Conservation (phyloP, 108 stramenopile genomes). For the Nitzschia inconspicua region DNA sequence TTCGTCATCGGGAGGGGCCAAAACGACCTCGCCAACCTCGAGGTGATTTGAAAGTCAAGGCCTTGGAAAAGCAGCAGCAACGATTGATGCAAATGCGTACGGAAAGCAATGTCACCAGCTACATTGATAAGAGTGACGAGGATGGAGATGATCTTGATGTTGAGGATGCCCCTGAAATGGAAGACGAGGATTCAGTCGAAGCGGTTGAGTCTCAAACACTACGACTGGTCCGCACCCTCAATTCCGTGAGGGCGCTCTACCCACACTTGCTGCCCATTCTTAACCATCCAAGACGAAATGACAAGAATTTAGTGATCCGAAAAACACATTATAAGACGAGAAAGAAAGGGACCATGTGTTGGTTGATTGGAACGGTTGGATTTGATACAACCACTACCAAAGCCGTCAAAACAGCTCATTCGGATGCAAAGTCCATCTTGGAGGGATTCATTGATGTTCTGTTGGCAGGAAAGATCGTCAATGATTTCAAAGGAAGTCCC, state of each 20-base stretch:
- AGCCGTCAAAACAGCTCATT: neutral
- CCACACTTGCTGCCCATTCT: conserved; percentile 26
- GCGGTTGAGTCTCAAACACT: conserved; percentile 2
- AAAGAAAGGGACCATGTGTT: conserved; percentile 10
- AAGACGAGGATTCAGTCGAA: neutral
- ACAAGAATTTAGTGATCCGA: conserved; percentile 1
- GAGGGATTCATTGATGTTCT: conserved; percentile 3
- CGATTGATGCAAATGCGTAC: neutral
- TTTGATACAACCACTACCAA: conserved; percentile 12
- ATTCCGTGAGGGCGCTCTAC: conserved; percentile 27
- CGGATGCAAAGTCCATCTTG: conserved; percentile 2
- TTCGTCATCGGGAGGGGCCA: neutral
- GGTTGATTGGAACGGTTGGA: conserved; percentile 21
- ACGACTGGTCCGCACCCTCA: conserved; percentile 22
- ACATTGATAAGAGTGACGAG: neutral
- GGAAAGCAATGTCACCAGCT: neutral
- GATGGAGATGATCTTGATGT: neutral
- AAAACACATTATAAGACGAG: conserved; percentile 5
- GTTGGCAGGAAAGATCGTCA: conserved; percentile 1
- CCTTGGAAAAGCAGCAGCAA: conserved; percentile 4
- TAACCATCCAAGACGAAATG: conserved; percentile 17
- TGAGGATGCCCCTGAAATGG: neutral
- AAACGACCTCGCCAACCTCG: neutral
- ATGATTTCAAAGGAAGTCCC: conserved; percentile 10
- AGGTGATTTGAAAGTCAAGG: neutral